Conservation (phyloP, 805 yeast genomes). For the Candida piceae region DNA sequence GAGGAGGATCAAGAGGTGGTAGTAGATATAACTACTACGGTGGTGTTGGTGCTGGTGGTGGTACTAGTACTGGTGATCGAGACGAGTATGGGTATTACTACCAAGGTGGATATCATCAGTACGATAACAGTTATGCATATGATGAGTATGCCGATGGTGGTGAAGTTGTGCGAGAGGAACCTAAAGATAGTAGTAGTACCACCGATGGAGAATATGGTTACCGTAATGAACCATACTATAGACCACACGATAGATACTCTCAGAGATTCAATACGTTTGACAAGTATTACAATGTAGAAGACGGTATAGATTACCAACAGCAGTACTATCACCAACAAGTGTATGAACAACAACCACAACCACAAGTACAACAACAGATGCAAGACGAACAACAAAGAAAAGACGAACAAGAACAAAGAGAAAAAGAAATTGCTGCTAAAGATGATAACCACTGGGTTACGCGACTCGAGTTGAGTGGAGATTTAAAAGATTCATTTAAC, state of each 20-base stretch:
- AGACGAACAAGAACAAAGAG: neutral
- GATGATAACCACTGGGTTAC: constrained; percentile 27
- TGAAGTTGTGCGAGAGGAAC: constrained; percentile 1
- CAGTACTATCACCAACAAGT: too few relatives aligned
- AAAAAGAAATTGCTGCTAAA: neutral
- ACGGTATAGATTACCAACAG: too few relatives aligned
- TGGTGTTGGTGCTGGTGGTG: constrained; percentile 7
- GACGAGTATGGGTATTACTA: constrained; percentile 1
- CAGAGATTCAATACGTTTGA: neutral
- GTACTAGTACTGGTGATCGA: too few relatives aligned
- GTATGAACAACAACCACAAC: neutral
- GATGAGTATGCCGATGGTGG: constrained; percentile 3
- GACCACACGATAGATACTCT: neutral
- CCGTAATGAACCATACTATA: neutral
- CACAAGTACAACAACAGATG: neutral
- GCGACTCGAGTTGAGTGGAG: constrained; percentile 21
- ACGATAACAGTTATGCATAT: constrained; percentile 1
- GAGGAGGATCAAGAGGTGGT: constrained; percentile 1
- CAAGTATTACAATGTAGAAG: too few relatives aligned
- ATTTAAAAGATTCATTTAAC: constrained; percentile 10
- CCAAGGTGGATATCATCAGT: constrained; percentile 5
- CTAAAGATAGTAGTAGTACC: too few relatives aligned
- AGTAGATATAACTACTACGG: constrained; percentile 3
- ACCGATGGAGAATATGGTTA: neutral
- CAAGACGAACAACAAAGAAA: neutral